phyloP scores from a whole-genome alignment of 2,329 filamentous ascomycete genomes.

The Cladobotryum mycophilum region DNA sequence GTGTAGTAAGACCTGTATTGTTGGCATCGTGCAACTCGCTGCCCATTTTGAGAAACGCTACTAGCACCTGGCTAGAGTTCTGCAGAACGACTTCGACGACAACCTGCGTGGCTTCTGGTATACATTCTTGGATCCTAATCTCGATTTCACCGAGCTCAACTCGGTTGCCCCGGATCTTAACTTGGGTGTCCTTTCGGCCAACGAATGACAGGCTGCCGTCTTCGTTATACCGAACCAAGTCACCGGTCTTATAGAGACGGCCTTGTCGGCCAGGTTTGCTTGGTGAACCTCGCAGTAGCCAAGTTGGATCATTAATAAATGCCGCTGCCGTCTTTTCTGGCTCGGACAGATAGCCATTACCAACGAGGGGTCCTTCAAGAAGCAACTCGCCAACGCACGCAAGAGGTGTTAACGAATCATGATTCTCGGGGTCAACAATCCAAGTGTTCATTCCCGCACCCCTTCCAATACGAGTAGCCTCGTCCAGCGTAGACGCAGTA shows the following conservation, averaged over 20 bases:
- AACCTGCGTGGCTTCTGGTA: neutral
- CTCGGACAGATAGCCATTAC: constrained; percentile 19
- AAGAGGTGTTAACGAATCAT: constrained; percentile 16
- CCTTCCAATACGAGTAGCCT: constrained; percentile 5
- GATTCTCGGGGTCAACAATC: constrained; percentile 19
- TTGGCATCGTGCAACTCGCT: neutral
- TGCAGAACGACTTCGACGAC: constrained; percentile 1
- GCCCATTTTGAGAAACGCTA: neutral
- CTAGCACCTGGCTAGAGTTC: neutral
- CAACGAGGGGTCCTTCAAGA: constrained; percentile 21
- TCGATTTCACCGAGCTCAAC: constrained; percentile 37
- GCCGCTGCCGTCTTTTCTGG: constrained; percentile 16
- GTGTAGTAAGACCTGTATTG: no score
- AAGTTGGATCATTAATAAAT: constrained; percentile 25
- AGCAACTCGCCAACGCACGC: constrained; percentile 22
- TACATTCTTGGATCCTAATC: constrained; percentile 1
- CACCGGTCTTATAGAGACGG: constrained; percentile 40
- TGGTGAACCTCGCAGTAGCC: constrained; percentile 7
- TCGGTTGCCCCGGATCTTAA: constrained; percentile 52
- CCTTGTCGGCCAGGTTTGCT: constrained; percentile 17
- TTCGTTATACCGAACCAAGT: constrained; percentile 36
- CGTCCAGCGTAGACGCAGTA: neutral
- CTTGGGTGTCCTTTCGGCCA: constrained; percentile 51
- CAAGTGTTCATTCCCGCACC: constrained; percentile 13
- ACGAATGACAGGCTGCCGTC: constrained; percentile 37